Base-by-base conservation (phyloP, 345 rosid species). In the Salix koriyanagi region DNA sequence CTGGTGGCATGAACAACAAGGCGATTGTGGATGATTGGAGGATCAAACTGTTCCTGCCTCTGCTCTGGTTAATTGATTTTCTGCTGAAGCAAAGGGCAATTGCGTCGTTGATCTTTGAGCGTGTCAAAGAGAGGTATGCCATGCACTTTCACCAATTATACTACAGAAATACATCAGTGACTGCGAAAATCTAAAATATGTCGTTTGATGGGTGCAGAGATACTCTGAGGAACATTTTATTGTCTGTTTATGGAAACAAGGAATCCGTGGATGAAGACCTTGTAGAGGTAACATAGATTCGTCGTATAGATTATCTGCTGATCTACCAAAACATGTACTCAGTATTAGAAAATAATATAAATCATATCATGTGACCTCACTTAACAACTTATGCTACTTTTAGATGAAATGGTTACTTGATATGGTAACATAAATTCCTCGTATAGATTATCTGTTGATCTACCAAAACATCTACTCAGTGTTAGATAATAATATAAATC, bases 1-100 rank as follows among this genome's bases (percentile, higher is more conserved):
- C 98, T 36, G 97, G 98, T 79, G 97, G 98, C 66, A 92, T 94
- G 98, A 94, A 94, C 86, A 92, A 92, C 84, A 92, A 94, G 85
- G 97, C 97, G 2, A 83, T 92, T 73, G 91, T 94, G 76, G 95
- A 94, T 36, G 97, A 94, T 85, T 94, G 98, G 97, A 89, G 98
- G 89, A 91, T 94, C 89, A 94, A 88, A 86, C 85, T 92, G 5
- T 28, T 94, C 64, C 76, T 88, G 26, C 97, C 97, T 13, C 76
- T 94, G 82, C 90, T 94, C 69, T 91, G 88, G 88, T 82, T 94
- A 50, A 15, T 94, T 32, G 98, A 92, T 84, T 90, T 91, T 76
- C 81, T 94, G 68, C 75, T 94, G 72, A 92, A 87, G 76, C 97
- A 91, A 81, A 84, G 81, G 62, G 62, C 72, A 48, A 88, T 94